Conservation (phyloP, 2,329 filamentous ascomycete genomes). For the Diaporthe aspalathi region DNA sequence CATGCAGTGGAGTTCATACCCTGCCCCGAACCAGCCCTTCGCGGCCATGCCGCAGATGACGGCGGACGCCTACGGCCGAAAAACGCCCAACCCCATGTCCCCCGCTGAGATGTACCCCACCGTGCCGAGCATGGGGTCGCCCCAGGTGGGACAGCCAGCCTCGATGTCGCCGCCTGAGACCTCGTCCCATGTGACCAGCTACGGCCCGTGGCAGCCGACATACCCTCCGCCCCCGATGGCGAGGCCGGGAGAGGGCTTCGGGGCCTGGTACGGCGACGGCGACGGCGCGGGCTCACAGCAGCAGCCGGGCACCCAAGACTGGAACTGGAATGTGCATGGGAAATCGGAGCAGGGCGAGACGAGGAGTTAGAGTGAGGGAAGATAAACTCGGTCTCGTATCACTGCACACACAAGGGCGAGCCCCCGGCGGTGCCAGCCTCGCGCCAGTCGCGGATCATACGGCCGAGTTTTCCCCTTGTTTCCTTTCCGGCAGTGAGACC, state of each 20-base stretch:
- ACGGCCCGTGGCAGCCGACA: constrained; percentile 28
- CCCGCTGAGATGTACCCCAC: constrained; percentile 58
- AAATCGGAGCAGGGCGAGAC: constrained; percentile 17
- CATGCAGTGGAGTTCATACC: constrained; percentile 57
- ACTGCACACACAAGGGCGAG: neutral
- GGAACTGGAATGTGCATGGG: constrained; percentile 21
- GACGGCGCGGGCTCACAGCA: constrained; percentile 9
- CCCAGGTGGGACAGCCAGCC: constrained; percentile 22
- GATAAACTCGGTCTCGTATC: neutral
- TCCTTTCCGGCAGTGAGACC: neutral
- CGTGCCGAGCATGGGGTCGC: constrained; percentile 35
- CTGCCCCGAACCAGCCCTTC: constrained; percentile 54
- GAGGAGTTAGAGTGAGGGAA: neutral
- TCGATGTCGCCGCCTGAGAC: constrained; percentile 29
- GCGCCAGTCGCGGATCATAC: neutral
- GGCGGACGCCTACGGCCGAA: constrained; percentile 54
- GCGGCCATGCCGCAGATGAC: constrained; percentile 53
- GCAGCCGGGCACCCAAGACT: neutral
- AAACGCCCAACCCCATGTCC: constrained; percentile 50
- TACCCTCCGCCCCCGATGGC: constrained; percentile 20
- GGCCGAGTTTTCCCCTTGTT: neutral
- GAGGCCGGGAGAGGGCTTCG: constrained; percentile 33
- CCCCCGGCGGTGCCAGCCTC: neutral
- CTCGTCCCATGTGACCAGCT: constrained; percentile 25
- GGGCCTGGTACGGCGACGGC: constrained; percentile 33